A percentile compares a stretch with the other conserved stretches of the same genome.
These are phyloP conservation scores for Claviceps maximensis DNA, from an alignment of 2,329 filamentous ascomycete species.

Conservation along the genomic window DNA sequence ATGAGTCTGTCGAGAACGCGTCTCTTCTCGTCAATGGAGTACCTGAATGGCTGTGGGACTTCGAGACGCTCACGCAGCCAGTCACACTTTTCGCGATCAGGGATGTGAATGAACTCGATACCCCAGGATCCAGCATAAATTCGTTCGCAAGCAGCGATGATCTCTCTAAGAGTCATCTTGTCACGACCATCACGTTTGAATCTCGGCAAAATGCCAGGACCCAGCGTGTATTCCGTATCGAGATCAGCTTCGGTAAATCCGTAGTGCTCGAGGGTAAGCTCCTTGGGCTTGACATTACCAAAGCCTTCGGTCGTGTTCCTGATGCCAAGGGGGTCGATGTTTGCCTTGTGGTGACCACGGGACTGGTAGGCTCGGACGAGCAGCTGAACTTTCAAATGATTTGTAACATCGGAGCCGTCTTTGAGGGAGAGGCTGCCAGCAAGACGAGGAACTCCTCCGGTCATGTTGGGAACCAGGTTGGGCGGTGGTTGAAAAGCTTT, in stretches of 20 bases:
- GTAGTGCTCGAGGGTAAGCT: slow-evolving; percentile 87
- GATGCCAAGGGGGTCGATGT: slow-evolving; percentile 92
- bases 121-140: slow-evolving; percentile 97
- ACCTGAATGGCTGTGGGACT: slow-evolving; percentile 89
- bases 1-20: slow-evolving; percentile 94
- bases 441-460: slow-evolving; percentile 62
- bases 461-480: slow-evolving; percentile 72
- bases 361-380: slow-evolving; percentile 96
- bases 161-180: slow-evolving; percentile 95
- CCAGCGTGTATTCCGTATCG: slow-evolving; percentile 80
- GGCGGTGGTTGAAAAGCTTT: slow-evolving; percentile 95
- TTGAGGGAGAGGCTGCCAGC: slow-evolving; percentile 55
- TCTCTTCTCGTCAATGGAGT: slow-evolving; percentile 96
- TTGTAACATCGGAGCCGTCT: slow-evolving; percentile 71
- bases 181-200: slow-evolving; percentile 81
- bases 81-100: slow-evolving; percentile 93
- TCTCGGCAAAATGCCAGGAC: slow-evolving; percentile 85
- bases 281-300: slow-evolving; percentile 77
- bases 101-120: slow-evolving; percentile 97
- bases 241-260: slow-evolving; percentile 90
- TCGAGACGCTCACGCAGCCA: slow-evolving; percentile 94
- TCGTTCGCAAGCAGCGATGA: slow-evolving; percentile 82
- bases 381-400: slow-evolving; percentile 96
- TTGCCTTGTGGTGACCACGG: slow-evolving; percentile 94
- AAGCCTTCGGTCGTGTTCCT: slow-evolving; percentile 63